Evolutionary conservation across 23 red algal genomes (phyloP).

Genomic region (Pyropia haitanensis): DNA sequence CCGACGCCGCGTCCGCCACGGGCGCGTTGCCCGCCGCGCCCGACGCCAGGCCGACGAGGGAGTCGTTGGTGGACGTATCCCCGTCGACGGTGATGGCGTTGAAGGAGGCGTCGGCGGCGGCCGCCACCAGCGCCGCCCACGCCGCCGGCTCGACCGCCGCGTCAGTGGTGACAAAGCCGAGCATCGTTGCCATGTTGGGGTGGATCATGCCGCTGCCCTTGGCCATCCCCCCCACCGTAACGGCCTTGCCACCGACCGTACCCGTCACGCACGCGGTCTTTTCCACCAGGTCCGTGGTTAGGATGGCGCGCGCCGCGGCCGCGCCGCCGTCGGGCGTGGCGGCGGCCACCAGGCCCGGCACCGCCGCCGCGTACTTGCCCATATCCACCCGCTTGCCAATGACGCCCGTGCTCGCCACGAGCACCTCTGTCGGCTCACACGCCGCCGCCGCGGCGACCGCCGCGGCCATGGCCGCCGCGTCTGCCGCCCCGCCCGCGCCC

Average conservation of each 20-base stretch:
- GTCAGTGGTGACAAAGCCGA: conserved; percentile 77
- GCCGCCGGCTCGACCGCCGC: conserved; percentile 28
- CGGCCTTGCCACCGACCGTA: conserved; percentile 27
- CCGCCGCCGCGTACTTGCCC: conserved; percentile 20
- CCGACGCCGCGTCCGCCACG: conserved; percentile 7
- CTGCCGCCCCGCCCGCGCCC: conserved; percentile 37
- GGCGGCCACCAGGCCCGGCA: conserved; percentile 38
- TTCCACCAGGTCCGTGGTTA: conserved; percentile 85
- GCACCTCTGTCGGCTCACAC: conserved; percentile 30
- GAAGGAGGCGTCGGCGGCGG: conserved; percentile 67
- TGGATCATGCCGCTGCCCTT: conserved; percentile 99
- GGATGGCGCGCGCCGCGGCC: conserved; percentile 79
- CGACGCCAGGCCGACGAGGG: conserved; percentile 65
- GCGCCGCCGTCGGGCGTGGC: conserved; percentile 26
- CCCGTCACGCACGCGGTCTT: conserved; percentile 59
- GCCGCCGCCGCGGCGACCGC: conserved; percentile 22
- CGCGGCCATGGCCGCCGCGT: conserved; percentile 28
- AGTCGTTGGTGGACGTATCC: conserved; percentile 97
- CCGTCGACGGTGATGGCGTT: conserved; percentile 95
- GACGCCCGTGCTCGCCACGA: conserved; percentile 86
- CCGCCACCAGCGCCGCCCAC: conserved; percentile 40
- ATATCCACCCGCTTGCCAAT: conserved; percentile 85
- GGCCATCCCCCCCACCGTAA: conserved; percentile 84
- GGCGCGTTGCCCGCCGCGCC: conserved; percentile 25
- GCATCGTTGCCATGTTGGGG: conserved; percentile 97